phyloP scores from a whole-genome alignment of 1,284 basidiomycete species.

The Ceratobasidium papillatum region DNA sequence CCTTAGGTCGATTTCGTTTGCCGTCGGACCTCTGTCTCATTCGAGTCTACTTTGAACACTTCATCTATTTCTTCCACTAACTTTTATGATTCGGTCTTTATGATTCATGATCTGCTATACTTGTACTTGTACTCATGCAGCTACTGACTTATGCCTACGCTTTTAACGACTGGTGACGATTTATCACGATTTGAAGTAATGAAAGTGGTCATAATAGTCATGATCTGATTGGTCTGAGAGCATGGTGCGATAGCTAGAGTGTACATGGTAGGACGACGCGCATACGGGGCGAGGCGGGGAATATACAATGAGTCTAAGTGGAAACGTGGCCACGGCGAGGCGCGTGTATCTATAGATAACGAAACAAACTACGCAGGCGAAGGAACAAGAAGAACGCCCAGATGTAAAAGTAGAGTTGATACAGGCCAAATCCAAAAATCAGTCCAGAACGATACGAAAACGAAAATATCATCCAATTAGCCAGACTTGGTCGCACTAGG shows the following conservation, averaged over 20 bases:
- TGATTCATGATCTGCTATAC: not conserved
- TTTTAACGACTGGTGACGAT: constrained; percentile 9
- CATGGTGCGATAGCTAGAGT: not conserved
- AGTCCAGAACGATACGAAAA: constrained; percentile 9
- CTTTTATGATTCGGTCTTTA: not conserved
- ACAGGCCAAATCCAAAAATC: constrained; percentile 3
- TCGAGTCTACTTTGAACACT: not conserved
- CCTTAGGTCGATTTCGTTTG: not conserved
- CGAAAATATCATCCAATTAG: not conserved
- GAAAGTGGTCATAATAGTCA: not conserved
- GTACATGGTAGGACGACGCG: constrained; percentile 5
- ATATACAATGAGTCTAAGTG: constrained; percentile 31
- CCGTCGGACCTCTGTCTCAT: not conserved
- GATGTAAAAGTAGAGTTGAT: not conserved
- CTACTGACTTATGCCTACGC: constrained; percentile 8
- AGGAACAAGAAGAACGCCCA: not conserved
- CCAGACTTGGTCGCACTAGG: not conserved
- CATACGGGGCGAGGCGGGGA: not conserved
- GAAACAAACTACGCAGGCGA: not conserved
- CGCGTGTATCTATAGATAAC: constrained; percentile 33
- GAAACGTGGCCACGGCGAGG: not conserved
- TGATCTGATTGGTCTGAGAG: not conserved
- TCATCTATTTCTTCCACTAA: constrained; percentile 6
- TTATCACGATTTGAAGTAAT: constrained; percentile 1
- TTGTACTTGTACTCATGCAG: constrained; percentile 12